Conservation (phyloP, 139 green algal genomes). For the Ettlia oleoabundans region DNA sequence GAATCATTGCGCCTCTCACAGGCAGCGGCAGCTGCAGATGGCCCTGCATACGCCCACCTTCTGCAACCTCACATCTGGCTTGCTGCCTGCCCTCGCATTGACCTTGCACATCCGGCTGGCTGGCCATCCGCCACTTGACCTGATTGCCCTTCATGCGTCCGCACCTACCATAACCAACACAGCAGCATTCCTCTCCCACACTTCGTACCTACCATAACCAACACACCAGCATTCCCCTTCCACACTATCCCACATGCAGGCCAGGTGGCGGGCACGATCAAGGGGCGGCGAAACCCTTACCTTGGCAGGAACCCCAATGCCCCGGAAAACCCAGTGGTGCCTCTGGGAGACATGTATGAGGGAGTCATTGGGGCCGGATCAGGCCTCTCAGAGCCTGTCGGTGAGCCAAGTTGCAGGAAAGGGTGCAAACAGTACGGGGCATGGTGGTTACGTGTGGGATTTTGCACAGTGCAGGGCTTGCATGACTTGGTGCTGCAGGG, state of each 20-base stretch:
- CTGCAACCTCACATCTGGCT: no score
- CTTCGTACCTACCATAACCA: background rate
- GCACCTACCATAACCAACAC: background rate
- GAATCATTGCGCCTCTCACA: no score
- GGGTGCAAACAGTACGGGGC: no score
- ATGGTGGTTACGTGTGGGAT: background rate
- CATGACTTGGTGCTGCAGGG: no score
- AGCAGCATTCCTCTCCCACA: background rate
- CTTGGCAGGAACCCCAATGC: background rate
- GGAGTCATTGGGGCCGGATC: background rate
- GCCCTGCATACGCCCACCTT: no score
- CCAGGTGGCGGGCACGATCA: background rate
- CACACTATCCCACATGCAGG: background rate
- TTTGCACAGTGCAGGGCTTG: background rate
- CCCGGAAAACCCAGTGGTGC: background rate
- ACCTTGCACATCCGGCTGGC: no score
- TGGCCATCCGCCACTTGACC: no score
- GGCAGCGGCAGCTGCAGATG: no score
- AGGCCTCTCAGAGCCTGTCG: background rate
- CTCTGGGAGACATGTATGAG: slow-evolving; percentile 20
- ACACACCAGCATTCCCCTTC: background rate
- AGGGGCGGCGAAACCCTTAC: background rate
- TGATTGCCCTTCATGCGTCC: no score
- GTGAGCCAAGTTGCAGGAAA: no score
- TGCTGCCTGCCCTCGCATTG: no score